Evolutionary conservation across 805 yeast species (phyloP).

Genomic region (Lachancea kluyveri): DNA sequence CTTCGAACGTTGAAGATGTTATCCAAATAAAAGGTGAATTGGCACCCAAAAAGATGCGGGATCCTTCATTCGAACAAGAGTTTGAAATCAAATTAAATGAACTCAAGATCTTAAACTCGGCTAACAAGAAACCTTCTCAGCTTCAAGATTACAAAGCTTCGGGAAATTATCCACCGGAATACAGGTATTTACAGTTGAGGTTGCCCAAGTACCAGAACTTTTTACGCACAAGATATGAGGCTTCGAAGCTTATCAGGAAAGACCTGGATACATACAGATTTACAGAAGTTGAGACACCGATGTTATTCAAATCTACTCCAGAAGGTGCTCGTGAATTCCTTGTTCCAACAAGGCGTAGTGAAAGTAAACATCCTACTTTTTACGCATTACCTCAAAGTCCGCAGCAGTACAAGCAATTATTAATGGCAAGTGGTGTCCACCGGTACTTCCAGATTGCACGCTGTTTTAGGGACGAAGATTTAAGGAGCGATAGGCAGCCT

Average conservation of each 20-base stretch:
- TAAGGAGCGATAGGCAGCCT: constrained; percentile 92
- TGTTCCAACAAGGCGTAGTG: constrained; percentile 74
- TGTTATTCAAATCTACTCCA: constrained; percentile 91
- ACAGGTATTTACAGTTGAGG: constrained; percentile 76
- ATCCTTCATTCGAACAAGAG: constrained; percentile 24
- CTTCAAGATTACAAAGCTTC: constrained; percentile 49
- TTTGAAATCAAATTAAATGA: constrained; percentile 56
- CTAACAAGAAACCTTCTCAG: constrained; percentile 63
- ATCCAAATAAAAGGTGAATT: constrained; percentile 57
- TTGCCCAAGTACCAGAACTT: constrained; percentile 49
- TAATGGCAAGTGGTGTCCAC: constrained; percentile 90
- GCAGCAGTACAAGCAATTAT: constrained; percentile 90
- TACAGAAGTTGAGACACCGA: constrained; percentile 86
- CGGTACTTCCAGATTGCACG: constrained; percentile 85
- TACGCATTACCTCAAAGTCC: constrained; percentile 98
- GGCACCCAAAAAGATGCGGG: constrained; percentile 21
- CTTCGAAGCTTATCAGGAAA: constrained; percentile 42
- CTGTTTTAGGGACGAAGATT: constrained; percentile 94
- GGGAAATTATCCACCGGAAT: constrained; percentile 63
- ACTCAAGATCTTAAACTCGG: constrained; percentile 52
- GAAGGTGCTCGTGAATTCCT: constrained; percentile 96
- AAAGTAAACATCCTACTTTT: constrained; percentile 35
- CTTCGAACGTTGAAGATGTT: constrained; percentile 67
- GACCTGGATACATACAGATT: constrained; percentile 42
- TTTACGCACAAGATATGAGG: constrained; percentile 49